Evolutionary conservation across 2,329 filamentous ascomycete genomes (phyloP).

Genomic region (Lasiodiplodia hormozganensis): DNA sequence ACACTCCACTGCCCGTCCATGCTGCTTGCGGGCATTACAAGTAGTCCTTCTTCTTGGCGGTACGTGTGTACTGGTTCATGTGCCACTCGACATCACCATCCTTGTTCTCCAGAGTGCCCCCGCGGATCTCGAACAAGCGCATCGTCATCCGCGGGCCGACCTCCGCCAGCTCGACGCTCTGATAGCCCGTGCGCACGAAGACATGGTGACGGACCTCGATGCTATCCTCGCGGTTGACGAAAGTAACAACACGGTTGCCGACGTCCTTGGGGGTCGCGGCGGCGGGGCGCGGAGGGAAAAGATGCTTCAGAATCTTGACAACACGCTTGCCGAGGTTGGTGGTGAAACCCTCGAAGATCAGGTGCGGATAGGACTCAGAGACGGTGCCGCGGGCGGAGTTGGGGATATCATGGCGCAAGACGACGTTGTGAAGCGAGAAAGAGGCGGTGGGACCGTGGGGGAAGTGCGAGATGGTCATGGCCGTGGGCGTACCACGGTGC

Average conservation of each 20-base stretch:
- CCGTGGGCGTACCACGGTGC: slow-evolving; percentile 89
- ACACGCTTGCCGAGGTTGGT: slow-evolving; percentile 81
- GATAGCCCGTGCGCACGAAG: slow-evolving; percentile 90
- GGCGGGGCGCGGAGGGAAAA: slow-evolving; percentile 88
- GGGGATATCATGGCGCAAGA: slow-evolving; percentile 90
- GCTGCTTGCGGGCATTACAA: slow-evolving; percentile 61
- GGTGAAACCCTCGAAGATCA: slow-evolving; percentile 94
- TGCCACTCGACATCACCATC: slow-evolving; percentile 97
- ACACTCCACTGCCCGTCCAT: slow-evolving; percentile 16
- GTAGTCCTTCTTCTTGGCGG: slow-evolving; percentile 94
- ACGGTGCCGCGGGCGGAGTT: slow-evolving; percentile 86
- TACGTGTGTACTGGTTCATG: slow-evolving; percentile 92
- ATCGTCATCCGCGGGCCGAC: slow-evolving; percentile 98
- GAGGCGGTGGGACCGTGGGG: slow-evolving; percentile 88
- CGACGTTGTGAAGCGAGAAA: slow-evolving; percentile 91
- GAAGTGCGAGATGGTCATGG: slow-evolving; percentile 84
- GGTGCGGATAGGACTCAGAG: slow-evolving; percentile 88
- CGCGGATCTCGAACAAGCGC: slow-evolving; percentile 90
- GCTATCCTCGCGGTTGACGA: slow-evolving; percentile 85
- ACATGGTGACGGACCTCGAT: slow-evolving; percentile 95
- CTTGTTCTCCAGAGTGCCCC: slow-evolving; percentile 90
- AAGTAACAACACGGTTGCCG: slow-evolving; percentile 88
- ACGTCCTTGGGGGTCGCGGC: slow-evolving; percentile 69
- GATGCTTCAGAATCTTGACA: slow-evolving; percentile 88
- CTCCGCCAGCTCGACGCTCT: slow-evolving; percentile 86